Evolutionary conservation across 192 early-diverging fungal genomes (phyloP).

Genomic region (Entomortierella beljakovae): DNA sequence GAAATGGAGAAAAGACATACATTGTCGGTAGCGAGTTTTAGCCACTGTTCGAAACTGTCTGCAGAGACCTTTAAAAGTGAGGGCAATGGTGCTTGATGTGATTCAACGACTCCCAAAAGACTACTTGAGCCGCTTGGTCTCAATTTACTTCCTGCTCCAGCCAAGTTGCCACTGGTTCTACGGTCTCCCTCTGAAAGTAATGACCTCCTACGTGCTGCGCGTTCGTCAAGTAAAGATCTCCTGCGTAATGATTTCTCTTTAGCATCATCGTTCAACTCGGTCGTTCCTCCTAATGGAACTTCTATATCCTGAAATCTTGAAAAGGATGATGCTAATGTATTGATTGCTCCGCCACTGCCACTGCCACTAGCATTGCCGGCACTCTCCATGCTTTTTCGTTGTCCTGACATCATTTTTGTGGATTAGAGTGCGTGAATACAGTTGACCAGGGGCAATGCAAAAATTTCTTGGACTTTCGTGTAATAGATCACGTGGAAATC

Average conservation of each 20-base stretch:
- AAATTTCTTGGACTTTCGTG: too few relatives aligned
- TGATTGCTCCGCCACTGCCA: too few relatives aligned
- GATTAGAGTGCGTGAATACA: not conserved
- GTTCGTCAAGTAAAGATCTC: slow-evolving; percentile 40
- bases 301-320: slow-evolving; percentile 46
- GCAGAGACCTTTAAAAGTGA: slow-evolving; percentile 34
- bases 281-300: slow-evolving; percentile 47
- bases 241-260: slow-evolving; percentile 47
- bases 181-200: slow-evolving; percentile 27
- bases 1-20: too few relatives aligned
- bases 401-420: slow-evolving; percentile 11
- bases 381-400: slow-evolving; percentile 30
- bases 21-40: slow-evolving; percentile 97
- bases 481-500: too few relatives aligned
- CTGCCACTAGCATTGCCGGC: slow-evolving; percentile 1
- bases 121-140: slow-evolving; percentile 38
- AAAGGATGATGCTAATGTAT: slow-evolving; percentile 35
- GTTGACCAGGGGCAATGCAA: too few relatives aligned
- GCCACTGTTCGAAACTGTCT: slow-evolving; percentile 89
- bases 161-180: slow-evolving; percentile 12
- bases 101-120: slow-evolving; percentile 41
- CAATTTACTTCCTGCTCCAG: slow-evolving; percentile 29
- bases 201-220: slow-evolving; percentile 39
- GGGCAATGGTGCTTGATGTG: slow-evolving; percentile 30
- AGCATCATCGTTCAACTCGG: slow-evolving; percentile 50